These are phyloP conservation scores for Aspergillus homomorphus DNA, from an alignment of 495 filamentous ascomycete genomes.

Conservation along the genomic window DNA sequence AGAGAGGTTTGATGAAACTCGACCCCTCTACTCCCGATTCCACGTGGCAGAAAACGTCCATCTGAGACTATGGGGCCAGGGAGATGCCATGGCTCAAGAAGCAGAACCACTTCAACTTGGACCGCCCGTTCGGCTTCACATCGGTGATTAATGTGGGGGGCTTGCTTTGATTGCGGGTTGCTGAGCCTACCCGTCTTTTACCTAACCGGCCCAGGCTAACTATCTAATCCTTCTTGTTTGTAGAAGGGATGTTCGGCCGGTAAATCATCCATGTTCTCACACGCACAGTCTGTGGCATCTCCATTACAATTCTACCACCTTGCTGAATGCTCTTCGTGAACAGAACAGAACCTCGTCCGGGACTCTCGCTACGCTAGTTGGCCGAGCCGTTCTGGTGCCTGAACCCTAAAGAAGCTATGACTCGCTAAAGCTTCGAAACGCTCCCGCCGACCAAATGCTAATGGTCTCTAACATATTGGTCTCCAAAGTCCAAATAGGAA, in stretches of 20 bases:
- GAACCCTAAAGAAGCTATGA: neutral
- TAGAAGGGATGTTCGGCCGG: neutral
- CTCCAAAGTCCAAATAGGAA: too few relatives aligned
- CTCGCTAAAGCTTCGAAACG: neutral
- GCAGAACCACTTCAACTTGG: slow-evolving; percentile 18
- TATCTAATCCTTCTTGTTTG: neutral
- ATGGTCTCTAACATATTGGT: neutral
- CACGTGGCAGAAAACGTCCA: slow-evolving; percentile 19
- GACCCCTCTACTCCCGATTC: slow-evolving; percentile 8
- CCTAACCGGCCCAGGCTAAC: too few relatives aligned
- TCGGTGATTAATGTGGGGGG: slow-evolving; percentile 16
- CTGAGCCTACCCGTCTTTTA: neutral
- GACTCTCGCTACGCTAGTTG: too few relatives aligned
- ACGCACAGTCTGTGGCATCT: neutral
- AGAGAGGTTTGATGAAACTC: slow-evolving; percentile 7
- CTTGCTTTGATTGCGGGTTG: slow-evolving; percentile 14
- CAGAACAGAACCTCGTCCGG: too few relatives aligned
- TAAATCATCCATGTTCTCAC: neutral
- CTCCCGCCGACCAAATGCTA: neutral
- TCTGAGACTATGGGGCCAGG: slow-evolving; percentile 8
- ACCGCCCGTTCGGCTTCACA: slow-evolving; percentile 19
- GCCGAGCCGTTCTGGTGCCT: neutral
- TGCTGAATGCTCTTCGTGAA: too few relatives aligned
- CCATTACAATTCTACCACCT: too few relatives aligned
- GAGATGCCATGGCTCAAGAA: neutral